Percentiles rank a stretch among this genome's conserved stretches.
Evolutionary conservation across 495 filamentous ascomycete species (phyloP).

Genomic region (Penicilliopsis zonata): DNA sequence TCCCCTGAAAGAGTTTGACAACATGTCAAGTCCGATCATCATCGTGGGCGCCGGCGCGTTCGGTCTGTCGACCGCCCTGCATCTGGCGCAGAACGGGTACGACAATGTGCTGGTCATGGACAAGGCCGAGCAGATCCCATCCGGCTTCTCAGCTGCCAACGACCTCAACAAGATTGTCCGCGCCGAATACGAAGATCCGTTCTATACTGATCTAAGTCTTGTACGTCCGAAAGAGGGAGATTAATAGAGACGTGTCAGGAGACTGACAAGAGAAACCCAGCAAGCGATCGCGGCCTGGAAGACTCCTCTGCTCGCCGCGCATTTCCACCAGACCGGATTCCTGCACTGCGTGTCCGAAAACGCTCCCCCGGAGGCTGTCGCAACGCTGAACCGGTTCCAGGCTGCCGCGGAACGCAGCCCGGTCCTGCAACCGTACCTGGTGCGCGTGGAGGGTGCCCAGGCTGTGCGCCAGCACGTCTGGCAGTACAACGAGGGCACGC

Average conservation of each 20-base stretch:
- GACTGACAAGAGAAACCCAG: too few relatives aligned
- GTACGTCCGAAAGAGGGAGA: too few relatives aligned
- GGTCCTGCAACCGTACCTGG: slow-evolving; percentile 20
- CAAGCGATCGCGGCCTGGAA: slow-evolving; percentile 40
- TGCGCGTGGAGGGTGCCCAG: slow-evolving; percentile 15
- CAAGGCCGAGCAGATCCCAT: slow-evolving; percentile 25
- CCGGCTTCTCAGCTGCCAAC: slow-evolving; percentile 31
- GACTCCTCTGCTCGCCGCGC: slow-evolving; percentile 35
- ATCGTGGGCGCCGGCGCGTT: slow-evolving; percentile 37
- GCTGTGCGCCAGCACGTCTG: slow-evolving; percentile 29
- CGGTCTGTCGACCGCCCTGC: slow-evolving; percentile 38
- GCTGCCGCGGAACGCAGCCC: slow-evolving; percentile 26
- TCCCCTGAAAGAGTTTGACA: too few relatives aligned
- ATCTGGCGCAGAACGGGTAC: slow-evolving; percentile 30
- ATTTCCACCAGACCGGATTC: slow-evolving; percentile 44
- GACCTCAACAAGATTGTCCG: slow-evolving; percentile 46
- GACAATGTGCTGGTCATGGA: slow-evolving; percentile 33
- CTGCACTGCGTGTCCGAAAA: slow-evolving; percentile 35
- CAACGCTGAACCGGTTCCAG: slow-evolving; percentile 32
- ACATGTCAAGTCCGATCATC: slow-evolving; percentile 13
- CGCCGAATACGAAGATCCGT: slow-evolving; percentile 42
- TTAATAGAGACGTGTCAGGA: too few relatives aligned
- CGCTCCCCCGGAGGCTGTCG: slow-evolving; percentile 34
- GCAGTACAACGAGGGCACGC: slow-evolving; percentile 30
- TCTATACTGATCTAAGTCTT: slow-evolving; percentile 38